Base-by-base conservation (phyloP, 768 basidiomycete genomes). In the Cystofilobasidium capitatum region DNA sequence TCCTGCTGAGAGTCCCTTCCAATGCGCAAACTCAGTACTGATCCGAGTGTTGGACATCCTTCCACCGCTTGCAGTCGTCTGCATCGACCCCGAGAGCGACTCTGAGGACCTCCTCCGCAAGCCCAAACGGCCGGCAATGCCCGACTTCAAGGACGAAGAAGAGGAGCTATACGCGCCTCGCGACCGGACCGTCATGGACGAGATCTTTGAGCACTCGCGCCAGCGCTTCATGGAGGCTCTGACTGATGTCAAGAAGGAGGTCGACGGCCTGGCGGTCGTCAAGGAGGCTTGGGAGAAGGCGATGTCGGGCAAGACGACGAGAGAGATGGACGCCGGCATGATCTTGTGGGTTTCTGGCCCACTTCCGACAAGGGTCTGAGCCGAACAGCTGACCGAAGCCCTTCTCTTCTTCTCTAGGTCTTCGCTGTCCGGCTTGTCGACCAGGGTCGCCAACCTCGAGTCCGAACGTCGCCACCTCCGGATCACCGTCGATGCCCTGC, bases 61-160 rank as follows among this genome's bases (percentile, higher is more conserved):
- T 36, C 29, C 37, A 39, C 22, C 20, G 61, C n/a, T 40, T 44
- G 31, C 58, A 78, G 77, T 76, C 40, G 77, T 77, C 35, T 78
- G 77, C 66, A 75, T 78, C 29, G 77, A 72, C 26, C 68, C 73
- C n/a, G 68, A 69, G 37, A 51, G 40, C 33, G 68, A 69, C 49
- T 29, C 17, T 29, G 59, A 62, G 10, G 65, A 66, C 5, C 33
- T 58, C 0, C 33, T 66, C 35, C 45, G 40, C 24, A 40, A 31
- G 39, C 36, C 36, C 39, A 61, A 61, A 17, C 59, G 59, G 6
- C 59, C 59, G 7, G 24, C 40, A 7, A 45, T 42, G 16, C 24
- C 40, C 2, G 49, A 55, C 40, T 47, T 47, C 3, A 55, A 58
- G 36, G 64, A 31, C 17, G 58, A 58, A 8, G 62, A 63, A 12